Evolutionary conservation across 1,139 yeast genomes (phyloP), one percentile per base, ranked within the genome.

Genomic region (Hemisphaericaspora lyxosophila): DNA sequence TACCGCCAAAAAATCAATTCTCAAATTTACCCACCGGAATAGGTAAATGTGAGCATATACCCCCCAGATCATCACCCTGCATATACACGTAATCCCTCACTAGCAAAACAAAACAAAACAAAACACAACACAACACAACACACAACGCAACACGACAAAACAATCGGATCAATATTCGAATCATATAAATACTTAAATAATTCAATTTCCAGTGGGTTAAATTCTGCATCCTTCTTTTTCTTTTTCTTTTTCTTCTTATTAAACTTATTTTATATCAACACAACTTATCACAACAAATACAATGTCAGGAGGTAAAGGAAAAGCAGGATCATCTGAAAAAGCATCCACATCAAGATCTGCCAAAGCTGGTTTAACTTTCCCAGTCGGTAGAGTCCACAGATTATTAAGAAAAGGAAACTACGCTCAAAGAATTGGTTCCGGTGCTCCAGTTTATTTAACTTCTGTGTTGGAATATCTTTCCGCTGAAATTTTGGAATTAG

Each of bases 231-330:
- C 4, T 20, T 19, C n/a, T 14, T n/a, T 26, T 14, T 5, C 11
- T 9, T 17, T 26, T 33, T 11, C 31, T 34, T 28, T 17, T 20
- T 28, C 18, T 34, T 20, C 9, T 18, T 12, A 25, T 19, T 31
- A 30, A 15, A n/a, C n/a, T 28, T 14, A 32, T 26, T 33, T 20
- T 27, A 35, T 18, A 36, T 25, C 24, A n/a, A 35, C 30, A n/a
- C 23, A 18, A 35, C n/a, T 15, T 19, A 31, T 31, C 7, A 20
- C 3, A 20, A 20, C 23, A 20, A 8, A 31, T 17, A 43, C 11
- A 79, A 89, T 88, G 96, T 86, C 97, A 67, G 96, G 96, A 70
- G 97, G 97, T 71, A 90, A 90, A 84, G 97, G 97, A 71, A 89
- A 89, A 76, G 95, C 96, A 65, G 94, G 95, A 60, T 75, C 95